Conservation (phyloP, 805 yeast species). For the Metschnikowia amazonensis region DNA sequence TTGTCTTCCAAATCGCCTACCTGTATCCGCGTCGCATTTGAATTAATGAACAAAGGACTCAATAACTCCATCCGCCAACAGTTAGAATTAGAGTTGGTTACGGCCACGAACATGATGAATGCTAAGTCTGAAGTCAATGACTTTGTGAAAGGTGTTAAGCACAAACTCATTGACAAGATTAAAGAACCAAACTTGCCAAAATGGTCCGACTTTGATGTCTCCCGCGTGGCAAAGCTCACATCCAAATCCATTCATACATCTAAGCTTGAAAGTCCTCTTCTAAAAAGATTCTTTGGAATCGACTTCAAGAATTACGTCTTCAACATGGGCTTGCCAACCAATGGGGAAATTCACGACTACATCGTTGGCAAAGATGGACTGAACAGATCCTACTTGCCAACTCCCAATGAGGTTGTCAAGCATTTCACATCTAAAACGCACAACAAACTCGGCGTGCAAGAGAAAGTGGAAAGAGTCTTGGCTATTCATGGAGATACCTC, state of each 20-base stretch:
- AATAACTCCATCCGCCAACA: constrained; percentile 59
- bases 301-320: constrained; percentile 49
- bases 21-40: constrained; percentile 71
- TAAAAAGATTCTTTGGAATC: constrained; percentile 37
- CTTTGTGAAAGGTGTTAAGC: constrained; percentile 65
- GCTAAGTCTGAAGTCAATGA: constrained; percentile 48
- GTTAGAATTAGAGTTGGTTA: constrained; percentile 64
- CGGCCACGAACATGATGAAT: constrained; percentile 73
- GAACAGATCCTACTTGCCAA: constrained; percentile 63
- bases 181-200: constrained; percentile 46
- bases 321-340: constrained; percentile 78
- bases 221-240: constrained; percentile 21
- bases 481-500: constrained; percentile 50
- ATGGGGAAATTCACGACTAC: constrained; percentile 57
- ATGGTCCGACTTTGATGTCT: constrained; percentile 37
- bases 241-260: constrained; percentile 18
- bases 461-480: constrained; percentile 57
- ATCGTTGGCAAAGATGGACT: constrained; percentile 67
- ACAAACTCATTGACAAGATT: constrained; percentile 60
- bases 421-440: constrained; percentile 53
- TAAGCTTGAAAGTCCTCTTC: constrained; percentile 28
- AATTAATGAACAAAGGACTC: constrained; percentile 60
- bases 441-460: constrained; percentile 56
- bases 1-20: constrained; percentile 68
- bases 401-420: constrained; percentile 61